A percentile compares a stretch with the other conserved stretches of the same genome.
phyloP scores from a whole-genome alignment of 2,329 filamentous ascomycete species.

The Cordyceps fumosorosea region DNA sequence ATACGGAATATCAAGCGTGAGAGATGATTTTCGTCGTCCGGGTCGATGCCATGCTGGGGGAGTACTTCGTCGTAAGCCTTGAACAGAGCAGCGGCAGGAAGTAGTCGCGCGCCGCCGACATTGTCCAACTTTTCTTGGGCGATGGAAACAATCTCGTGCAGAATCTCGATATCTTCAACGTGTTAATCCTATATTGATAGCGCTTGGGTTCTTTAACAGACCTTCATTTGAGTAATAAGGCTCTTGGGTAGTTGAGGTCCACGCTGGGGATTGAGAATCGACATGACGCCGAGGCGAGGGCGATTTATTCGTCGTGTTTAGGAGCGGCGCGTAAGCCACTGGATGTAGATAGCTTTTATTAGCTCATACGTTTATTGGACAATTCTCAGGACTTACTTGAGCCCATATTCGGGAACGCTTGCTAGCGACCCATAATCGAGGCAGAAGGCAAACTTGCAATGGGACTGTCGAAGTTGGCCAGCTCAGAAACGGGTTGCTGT shows the following conservation, averaged over 20 bases:
- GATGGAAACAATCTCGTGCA: conserved; percentile 68
- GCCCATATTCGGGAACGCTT: conserved; percentile 18
- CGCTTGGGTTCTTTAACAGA: conserved; percentile 22
- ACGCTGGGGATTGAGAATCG: conserved; percentile 5
- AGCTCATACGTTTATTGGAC: neutral
- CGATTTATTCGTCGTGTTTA: neutral
- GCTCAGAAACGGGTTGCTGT: neutral
- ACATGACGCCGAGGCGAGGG: neutral
- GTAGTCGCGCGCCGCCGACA: conserved; percentile 52
- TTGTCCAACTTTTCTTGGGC: conserved; percentile 59
- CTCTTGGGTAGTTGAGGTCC: conserved; percentile 20
- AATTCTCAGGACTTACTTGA: conserved; percentile 19
- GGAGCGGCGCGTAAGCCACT: conserved; percentile 15
- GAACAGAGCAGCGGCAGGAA: conserved; percentile 73
- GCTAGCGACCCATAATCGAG: conserved; percentile 30
- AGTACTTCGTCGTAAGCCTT: conserved; percentile 72
- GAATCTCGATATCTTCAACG: conserved; percentile 59
- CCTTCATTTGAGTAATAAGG: conserved; percentile 57
- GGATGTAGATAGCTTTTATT: neutral
- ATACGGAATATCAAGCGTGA: conserved; percentile 75
- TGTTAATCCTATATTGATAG: neutral
- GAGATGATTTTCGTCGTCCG: conserved; percentile 68
- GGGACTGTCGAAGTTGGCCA: neutral
- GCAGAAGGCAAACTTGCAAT: conserved; percentile 5
- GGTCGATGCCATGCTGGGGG: conserved; percentile 60